Evolutionary conservation across 441 rosid genomes (phyloP).

Genomic region (Kokia cookei): DNA sequence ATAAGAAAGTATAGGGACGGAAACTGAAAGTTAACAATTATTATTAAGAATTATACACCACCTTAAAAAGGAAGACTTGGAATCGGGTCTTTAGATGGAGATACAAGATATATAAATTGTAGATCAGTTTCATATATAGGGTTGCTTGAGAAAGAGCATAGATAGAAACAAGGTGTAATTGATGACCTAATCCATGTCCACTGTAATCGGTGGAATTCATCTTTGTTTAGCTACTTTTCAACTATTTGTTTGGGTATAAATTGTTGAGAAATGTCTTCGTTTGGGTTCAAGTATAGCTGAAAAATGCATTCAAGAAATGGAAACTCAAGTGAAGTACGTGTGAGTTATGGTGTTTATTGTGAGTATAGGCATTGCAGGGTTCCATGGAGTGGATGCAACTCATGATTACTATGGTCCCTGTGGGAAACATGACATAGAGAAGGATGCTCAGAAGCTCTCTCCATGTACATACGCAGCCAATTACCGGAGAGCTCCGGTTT

Average conservation of each 20-base stretch:
- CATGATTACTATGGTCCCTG: conserved; percentile 13
- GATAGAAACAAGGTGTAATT: too few species aligned
- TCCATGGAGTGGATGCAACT: conserved; percentile 22
- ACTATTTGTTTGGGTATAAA: background rate
- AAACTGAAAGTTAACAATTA: too few species aligned
- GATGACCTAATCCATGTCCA: background rate
- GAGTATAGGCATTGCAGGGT: conserved; percentile 28
- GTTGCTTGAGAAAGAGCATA: too few species aligned
- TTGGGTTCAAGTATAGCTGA: background rate
- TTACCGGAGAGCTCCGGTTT: conserved; percentile 36
- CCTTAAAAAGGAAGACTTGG: too few species aligned
- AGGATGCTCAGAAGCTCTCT: conserved; percentile 70
- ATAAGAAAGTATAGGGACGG: too few species aligned
- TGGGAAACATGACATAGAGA: conserved; percentile 60
- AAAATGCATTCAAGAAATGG: conserved; percentile 24
- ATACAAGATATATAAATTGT: too few species aligned
- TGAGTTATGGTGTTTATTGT: conserved; percentile 30
- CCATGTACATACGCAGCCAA: conserved; percentile 71
- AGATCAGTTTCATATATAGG: too few species aligned
- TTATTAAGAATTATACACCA: too few species aligned
- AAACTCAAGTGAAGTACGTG: conserved; percentile 24
- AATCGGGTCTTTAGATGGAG: too few species aligned
- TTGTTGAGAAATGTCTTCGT: background rate
- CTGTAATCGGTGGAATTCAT: background rate
- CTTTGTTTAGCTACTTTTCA: too few species aligned